Evolutionary conservation across 495 filamentous ascomycete genomes (phyloP).

Genomic region (Penicillium robsamsonii): DNA sequence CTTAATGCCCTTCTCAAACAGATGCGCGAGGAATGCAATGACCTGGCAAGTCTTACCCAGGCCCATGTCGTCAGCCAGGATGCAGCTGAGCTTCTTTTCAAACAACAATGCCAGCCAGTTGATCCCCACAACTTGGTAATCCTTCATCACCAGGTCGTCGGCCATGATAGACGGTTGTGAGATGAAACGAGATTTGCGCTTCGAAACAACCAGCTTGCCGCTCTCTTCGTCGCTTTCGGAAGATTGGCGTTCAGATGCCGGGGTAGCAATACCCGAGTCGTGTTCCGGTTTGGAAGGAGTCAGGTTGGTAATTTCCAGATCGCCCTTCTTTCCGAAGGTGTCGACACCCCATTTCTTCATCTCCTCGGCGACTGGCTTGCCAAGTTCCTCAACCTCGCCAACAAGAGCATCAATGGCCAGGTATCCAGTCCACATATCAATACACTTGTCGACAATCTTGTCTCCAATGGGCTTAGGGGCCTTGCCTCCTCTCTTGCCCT

Average conservation of each 20-base stretch:
- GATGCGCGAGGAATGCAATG: constrained; percentile 83
- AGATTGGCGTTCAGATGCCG: constrained; percentile 49
- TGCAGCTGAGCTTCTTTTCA: constrained; percentile 72
- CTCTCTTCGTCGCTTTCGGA: constrained; percentile 46
- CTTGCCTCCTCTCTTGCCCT: constrained; percentile 45
- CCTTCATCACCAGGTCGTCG: constrained; percentile 70
- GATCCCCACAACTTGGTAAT: constrained; percentile 90
- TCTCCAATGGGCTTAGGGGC: constrained; percentile 60
- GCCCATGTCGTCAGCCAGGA: constrained; percentile 97
- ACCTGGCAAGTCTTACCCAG: constrained; percentile 97
- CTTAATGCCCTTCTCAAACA: constrained; percentile 62
- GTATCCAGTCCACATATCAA: constrained; percentile 70
- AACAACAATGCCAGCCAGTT: constrained; percentile 90
- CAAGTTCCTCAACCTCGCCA: constrained; percentile 64
- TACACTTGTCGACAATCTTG: constrained; percentile 67
- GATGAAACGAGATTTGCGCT: constrained; percentile 47
- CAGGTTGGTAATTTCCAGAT: constrained; percentile 65
- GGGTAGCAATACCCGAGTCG: constrained; percentile 76
- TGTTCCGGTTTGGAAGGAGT: constrained; percentile 42
- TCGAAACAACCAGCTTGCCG: constrained; percentile 36
- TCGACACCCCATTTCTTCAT: constrained; percentile 80
- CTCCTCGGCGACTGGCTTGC: constrained; percentile 61
- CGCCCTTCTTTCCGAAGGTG: constrained; percentile 65
- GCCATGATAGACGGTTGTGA: constrained; percentile 73
- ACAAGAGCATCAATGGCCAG: constrained; percentile 80